Evolutionary conservation across 441 rosid genomes (phyloP).

Genomic region (Brassica balearica): DNA sequence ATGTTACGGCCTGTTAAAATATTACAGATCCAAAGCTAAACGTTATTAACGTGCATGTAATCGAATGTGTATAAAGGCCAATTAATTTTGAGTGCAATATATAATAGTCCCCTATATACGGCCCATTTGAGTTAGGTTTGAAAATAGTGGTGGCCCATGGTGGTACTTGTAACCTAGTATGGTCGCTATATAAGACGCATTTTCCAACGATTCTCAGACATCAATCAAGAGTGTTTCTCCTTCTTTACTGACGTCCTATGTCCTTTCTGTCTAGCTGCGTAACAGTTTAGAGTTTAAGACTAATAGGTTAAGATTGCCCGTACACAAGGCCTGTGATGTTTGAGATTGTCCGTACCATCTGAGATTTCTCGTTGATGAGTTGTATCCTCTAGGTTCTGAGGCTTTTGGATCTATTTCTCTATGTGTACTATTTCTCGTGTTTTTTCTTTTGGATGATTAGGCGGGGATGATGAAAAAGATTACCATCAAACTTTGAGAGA

Average conservation of each 20-base stretch:
- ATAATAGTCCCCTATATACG: background rate
- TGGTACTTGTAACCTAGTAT: conserved; percentile 17
- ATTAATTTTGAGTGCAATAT: background rate
- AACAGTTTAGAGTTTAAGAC: no score
- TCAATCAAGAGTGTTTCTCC: background rate
- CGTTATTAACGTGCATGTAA: background rate
- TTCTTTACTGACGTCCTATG: no score
- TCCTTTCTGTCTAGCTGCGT: no score
- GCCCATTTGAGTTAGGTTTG: background rate
- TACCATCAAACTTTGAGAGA: conserved; percentile 51
- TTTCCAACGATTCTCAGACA: background rate
- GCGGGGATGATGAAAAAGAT: conserved; percentile 42
- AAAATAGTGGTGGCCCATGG: background rate
- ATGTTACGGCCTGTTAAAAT: background rate
- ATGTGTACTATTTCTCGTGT: background rate
- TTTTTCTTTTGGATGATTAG: background rate
- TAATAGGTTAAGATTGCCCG: no score
- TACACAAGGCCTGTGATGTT: conserved; percentile 30
- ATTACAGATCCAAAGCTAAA: background rate
- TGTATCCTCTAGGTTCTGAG: conserved; percentile 37
- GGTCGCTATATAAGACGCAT: conserved; percentile 27
- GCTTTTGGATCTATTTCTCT: background rate
- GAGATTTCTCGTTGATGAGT: conserved; percentile 35
- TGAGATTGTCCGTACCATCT: conserved; percentile 51
- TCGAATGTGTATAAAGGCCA: background rate